Evolutionary conservation across 1,284 basidiomycete species (phyloP), one percentile per base, ranked within the genome.

Genomic region (Athelia psychrophila): DNA sequence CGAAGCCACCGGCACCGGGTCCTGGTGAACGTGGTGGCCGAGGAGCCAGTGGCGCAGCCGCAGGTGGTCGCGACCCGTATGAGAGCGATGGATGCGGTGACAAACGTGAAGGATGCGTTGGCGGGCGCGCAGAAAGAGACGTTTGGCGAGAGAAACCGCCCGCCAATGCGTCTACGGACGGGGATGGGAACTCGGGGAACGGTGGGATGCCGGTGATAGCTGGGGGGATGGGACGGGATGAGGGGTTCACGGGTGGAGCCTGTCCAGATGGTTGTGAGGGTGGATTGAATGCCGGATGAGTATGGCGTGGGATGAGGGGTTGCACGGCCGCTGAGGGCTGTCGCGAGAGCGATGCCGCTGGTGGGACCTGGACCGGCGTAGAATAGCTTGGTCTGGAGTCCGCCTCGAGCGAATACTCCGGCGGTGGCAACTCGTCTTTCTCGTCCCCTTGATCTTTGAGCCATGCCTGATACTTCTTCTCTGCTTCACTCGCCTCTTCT

Each of bases 361-460:
- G 38, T 22, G 6, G n/a, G 6, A 42, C 38, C n/a, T 42, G 38
- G n/a, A n/a, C 38, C 5, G 27, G 38, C 8, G 38, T 6, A 16
- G 20, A 5, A 16, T 5, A 42, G 38, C 6, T n/a, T 6, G 38
- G n/a, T 42, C 8, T 6, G 6, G 38, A 42, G n/a, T 5, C n/a
- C 36, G 68, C 78, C 57, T 86, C 82, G 10, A 88, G 64, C 10
- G 77, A 77, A 60, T 90, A 89, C 3, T 86, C 84, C 2, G 87
- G 87, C 0, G 86, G 86, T 2, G 85, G 83, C 3, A 68, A 69
- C n/a, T 84, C 83, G 25, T 78, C 75, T 47, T 70, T 69, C 45
- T 68, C 66, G 16, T 75, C 73, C 54, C 76, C 76, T 64, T 79
- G 75, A 15, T 59, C 51, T n/a, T 59, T 58, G 42, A 77, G 60